Conservation (phyloP, 345 rosid species). For the Hypericum perforatum region DNA sequence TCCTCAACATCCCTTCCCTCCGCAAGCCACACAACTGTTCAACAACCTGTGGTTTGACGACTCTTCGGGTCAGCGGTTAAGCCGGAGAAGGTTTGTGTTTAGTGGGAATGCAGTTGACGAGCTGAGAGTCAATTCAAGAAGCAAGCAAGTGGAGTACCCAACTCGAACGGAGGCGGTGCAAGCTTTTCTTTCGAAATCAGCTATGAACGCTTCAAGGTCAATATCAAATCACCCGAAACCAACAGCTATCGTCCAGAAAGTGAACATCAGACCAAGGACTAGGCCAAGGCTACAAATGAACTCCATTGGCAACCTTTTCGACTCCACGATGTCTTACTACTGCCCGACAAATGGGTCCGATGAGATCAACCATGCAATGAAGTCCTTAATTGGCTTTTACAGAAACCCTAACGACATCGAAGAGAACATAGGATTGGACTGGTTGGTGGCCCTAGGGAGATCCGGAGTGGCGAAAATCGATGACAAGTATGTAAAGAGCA, state of each 20-base stretch:
- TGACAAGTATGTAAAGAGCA: background rate
- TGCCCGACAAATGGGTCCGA: background rate
- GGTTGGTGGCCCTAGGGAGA: background rate
- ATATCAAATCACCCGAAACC: too few species aligned
- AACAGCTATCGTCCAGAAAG: background rate
- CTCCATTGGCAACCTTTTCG: background rate
- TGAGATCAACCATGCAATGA: background rate
- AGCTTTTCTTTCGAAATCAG: background rate
- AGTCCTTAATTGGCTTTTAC: background rate
- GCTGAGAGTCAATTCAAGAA: background rate
- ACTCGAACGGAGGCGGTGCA: conserved; percentile 1
- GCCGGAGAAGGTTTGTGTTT: conserved; percentile 9
- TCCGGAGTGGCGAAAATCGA: background rate
- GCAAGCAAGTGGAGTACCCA: background rate
- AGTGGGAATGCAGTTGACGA: background rate
- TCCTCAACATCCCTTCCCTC: conserved; percentile 7
- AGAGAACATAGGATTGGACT: too few species aligned
- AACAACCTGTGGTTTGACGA: conserved; percentile 10
- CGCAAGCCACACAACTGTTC: background rate
- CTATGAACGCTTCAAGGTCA: background rate
- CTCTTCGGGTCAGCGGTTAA: background rate
- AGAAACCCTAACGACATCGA: too few species aligned
- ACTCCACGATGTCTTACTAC: background rate
- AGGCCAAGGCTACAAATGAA: background rate
- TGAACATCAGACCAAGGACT: background rate